Base-by-base conservation (phyloP, 805 yeast species). In the Alloascoidea hylecoeti region DNA sequence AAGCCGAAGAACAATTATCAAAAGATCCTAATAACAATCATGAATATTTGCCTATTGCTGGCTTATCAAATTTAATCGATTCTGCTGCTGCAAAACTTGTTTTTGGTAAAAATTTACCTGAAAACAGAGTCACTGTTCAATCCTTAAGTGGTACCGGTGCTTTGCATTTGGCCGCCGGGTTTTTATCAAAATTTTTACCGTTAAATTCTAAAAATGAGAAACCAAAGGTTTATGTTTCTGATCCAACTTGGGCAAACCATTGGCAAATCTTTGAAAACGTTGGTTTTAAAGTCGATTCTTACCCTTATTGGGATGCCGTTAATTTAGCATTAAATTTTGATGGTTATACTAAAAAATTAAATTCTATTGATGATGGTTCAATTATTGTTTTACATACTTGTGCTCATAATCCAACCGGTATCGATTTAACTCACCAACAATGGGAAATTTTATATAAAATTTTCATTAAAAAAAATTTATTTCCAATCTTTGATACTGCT, bases 161-260 rank as follows among this genome's bases (percentile, higher is more conserved):
- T 2, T 65, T 88, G 50, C 96, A 88, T 51, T 61, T 88, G 49
- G 92, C 88, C 18, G 95, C 85, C n/a, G 59, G 60, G 41, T 78
- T 80, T 49, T 59, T 81, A 46, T 60, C 68, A 51, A 61, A 68
- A 32, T 74, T 72, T 49, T 70, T 64, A 48, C 53, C 60, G 36
- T 46, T 47, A 27, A 56, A 53, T 28, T 49, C 51, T 30, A 48
- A 49, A 15, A 18, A 41, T 17, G 48, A 61, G 54, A 38, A 64
- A 55, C 49, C 62, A 41, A 59, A 65, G 17, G 66, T 88, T 36
- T 85, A 84, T 57, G 53, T 88, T 38, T 81, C 95, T 13, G 63
- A 70, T 42, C 98, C 98, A 46, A 86, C 97, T n/a, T 89, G 98
- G 98, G 95, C 92, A 39, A 92, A 92, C 65, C 98, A 89, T 63